Percentiles rank a stretch among this genome's conserved stretches.
These are phyloP conservation scores for Fusarium sublunatum DNA, from an alignment of 2,329 filamentous ascomycete genomes.

Conservation along the genomic window DNA sequence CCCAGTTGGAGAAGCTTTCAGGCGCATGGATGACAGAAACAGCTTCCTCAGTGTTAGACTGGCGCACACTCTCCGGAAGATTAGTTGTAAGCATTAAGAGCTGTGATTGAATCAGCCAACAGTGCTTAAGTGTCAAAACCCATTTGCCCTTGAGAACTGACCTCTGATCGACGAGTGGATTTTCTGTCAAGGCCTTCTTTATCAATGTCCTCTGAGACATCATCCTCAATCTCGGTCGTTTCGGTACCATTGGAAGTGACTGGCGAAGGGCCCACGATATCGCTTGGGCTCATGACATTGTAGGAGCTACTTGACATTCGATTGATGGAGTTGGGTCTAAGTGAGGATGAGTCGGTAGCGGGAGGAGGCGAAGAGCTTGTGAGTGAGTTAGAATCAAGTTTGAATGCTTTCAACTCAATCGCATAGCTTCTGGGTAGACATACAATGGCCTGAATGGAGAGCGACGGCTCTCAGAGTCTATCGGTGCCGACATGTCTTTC, in stretches of 20 bases:
- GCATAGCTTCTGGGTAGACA: constrained; percentile 42
- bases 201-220: constrained; percentile 71
- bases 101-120: constrained; percentile 48
- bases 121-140: background rate
- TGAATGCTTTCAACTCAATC: background rate
- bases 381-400: constrained; percentile 20
- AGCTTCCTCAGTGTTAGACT: constrained; percentile 77
- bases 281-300: constrained; percentile 70
- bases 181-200: constrained; percentile 33
- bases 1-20: constrained; percentile 83
- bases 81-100: constrained; percentile 67
- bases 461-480: constrained; percentile 62
- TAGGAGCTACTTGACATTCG: constrained; percentile 62
- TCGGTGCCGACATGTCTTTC: constrained; percentile 65
- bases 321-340: constrained; percentile 63
- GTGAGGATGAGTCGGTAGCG: constrained; percentile 58
- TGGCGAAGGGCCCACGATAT: constrained; percentile 82
- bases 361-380: constrained; percentile 53
- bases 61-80: constrained; percentile 67
- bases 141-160: constrained; percentile 26
- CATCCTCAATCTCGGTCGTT: constrained; percentile 86
- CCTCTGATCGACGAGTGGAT: constrained; percentile 47
- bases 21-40: constrained; percentile 93
- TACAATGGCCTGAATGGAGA: constrained; percentile 65
- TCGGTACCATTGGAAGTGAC: constrained; percentile 88